A percentile compares a stretch with the other conserved stretches of the same genome.
Evolutionary conservation across 2,329 filamentous ascomycete species (phyloP).

Genomic region (Trichophyton simii): DNA sequence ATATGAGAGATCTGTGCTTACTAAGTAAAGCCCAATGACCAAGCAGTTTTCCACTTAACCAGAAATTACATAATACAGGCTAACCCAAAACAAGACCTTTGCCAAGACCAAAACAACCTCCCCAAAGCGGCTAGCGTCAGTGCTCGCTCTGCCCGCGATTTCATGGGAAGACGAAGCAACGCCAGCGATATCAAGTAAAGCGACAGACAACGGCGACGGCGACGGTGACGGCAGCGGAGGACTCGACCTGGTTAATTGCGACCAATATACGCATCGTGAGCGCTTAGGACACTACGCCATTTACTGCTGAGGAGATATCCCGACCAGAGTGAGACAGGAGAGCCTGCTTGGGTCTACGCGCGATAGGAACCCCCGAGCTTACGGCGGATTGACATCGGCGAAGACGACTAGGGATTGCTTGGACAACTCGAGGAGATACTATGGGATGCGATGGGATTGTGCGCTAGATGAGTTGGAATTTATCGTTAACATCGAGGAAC

Average conservation of each 20-base stretch:
- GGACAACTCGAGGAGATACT: neutral
- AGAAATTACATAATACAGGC: neutral
- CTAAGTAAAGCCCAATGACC: neutral
- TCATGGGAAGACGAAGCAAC: neutral
- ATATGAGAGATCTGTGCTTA: too few relatives aligned
- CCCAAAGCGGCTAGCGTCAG: neutral
- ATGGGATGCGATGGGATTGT: neutral
- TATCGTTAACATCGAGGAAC: neutral
- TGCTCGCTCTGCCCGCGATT: neutral
- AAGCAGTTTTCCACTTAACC: neutral
- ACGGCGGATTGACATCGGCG: neutral
- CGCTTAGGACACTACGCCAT: neutral
- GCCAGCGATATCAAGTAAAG: neutral
- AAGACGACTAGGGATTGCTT: neutral
- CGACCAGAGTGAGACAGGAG: neutral
- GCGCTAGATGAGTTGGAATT: neutral
- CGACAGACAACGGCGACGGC: neutral
- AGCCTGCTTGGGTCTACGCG: neutral
- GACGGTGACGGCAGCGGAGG: neutral
- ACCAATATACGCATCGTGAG: neutral
- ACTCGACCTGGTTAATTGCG: neutral
- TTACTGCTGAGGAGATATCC: neutral
- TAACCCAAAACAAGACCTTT: neutral
- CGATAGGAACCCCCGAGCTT: neutral
- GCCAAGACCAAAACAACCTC: conserved; percentile 7